These are phyloP conservation scores for Endoconidiophora polonica DNA, from an alignment of 2,329 filamentous ascomycete genomes.

Conservation along the genomic window DNA sequence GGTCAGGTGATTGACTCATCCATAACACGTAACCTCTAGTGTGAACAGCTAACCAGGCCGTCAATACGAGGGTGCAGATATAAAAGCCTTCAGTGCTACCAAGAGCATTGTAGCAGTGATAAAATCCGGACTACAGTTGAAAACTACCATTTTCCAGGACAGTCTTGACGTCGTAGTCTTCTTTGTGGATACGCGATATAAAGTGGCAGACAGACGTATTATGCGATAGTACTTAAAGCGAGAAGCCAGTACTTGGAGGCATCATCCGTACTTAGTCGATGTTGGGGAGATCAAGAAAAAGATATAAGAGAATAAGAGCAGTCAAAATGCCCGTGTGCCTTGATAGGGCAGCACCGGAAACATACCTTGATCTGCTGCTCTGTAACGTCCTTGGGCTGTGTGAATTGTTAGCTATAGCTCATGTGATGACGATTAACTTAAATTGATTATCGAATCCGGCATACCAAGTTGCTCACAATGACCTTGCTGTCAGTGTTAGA, in stretches of 20 bases:
- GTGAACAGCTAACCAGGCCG: too few species aligned
- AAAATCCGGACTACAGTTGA: too few species aligned
- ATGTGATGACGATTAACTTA: neutral
- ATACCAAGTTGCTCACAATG: constrained; percentile 95
- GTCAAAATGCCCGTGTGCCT: constrained; percentile 13
- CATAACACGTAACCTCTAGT: too few species aligned
- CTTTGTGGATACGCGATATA: too few species aligned
- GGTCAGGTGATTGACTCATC: too few species aligned
- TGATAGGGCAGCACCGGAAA: constrained; percentile 53
- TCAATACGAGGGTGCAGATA: too few species aligned
- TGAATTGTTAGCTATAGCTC: constrained; percentile 27
- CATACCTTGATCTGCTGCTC: constrained; percentile 99
- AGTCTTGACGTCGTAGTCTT: too few species aligned
- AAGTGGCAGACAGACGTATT: too few species aligned
- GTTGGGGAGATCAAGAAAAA: constrained; percentile 6
- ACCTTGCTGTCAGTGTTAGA: constrained; percentile 74
- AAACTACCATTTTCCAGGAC: too few species aligned
- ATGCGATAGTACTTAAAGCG: too few species aligned
- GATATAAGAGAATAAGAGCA: constrained; percentile 11
- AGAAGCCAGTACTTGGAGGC: neutral
- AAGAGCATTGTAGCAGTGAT: too few species aligned
- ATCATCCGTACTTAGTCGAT: constrained; percentile 12
- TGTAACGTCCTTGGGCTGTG: constrained; percentile 83
- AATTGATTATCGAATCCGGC: constrained; percentile 19
- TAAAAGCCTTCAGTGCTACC: too few species aligned